Percentiles rank a stretch among this genome's conserved stretches.
Evolutionary conservation across 2,329 filamentous ascomycete species (phyloP).

Genomic region (Scedosporium minutisporum): DNA sequence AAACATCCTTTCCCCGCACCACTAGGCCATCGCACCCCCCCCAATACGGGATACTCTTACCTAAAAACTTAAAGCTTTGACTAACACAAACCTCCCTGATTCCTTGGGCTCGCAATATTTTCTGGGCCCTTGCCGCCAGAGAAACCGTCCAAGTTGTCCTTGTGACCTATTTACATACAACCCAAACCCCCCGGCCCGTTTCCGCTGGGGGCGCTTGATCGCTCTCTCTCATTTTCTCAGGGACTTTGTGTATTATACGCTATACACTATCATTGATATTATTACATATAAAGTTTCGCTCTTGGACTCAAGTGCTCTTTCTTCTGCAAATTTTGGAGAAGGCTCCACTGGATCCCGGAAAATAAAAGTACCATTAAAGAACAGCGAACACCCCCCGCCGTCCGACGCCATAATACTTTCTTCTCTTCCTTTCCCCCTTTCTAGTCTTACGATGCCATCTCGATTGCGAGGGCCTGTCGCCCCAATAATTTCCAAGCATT

Average conservation of each 20-base stretch:
- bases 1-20: constrained; percentile 4
- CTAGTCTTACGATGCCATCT: constrained; percentile 3
- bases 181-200: background rate
- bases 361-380: background rate
- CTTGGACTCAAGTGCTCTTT: too few species aligned
- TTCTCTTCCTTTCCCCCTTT: background rate
- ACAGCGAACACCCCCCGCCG: background rate
- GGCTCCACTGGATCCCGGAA: background rate
- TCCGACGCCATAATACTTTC: background rate
- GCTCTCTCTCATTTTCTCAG: background rate
- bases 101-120: constrained; percentile 1
- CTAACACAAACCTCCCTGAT: constrained; percentile 31
- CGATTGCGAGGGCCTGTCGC: constrained; percentile 5
- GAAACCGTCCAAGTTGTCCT: background rate
- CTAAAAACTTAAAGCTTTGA: constrained; percentile 33
- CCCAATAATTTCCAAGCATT: constrained; percentile 1
- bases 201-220: background rate
- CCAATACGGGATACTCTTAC: constrained; percentile 24
- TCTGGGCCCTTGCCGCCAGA: background rate
- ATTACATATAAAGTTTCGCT: too few species aligned
- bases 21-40: background rate
- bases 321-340: background rate
- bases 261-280: too few species aligned
- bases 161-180: constrained; percentile 4
- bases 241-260: too few species aligned